Conservation (phyloP, 352 stramenopile genomes). For the Blastocystis sp. region DNA sequence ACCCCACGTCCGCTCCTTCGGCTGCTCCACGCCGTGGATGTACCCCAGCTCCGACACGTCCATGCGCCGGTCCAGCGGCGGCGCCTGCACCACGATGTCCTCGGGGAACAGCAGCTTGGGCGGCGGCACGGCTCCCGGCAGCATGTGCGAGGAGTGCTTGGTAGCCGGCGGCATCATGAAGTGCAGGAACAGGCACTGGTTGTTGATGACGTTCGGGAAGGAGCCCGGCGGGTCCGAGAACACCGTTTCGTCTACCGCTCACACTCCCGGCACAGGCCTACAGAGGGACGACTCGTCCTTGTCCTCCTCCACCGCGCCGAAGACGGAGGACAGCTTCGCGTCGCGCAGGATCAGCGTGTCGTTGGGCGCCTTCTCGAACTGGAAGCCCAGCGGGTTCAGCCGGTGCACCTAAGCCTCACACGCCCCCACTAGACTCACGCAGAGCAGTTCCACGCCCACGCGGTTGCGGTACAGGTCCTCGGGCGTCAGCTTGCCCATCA, state of each 20-base stretch:
- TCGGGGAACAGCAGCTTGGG: background rate
- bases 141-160: constrained; percentile 8
- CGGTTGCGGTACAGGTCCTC: constrained; percentile 41
- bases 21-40: background rate
- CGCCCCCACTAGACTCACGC: background rate
- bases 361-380: background rate
- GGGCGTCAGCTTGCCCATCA: constrained; percentile 30
- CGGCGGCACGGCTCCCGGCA: background rate
- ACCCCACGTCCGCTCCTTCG: background rate
- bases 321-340: background rate
- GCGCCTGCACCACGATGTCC: background rate
- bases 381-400: background rate
- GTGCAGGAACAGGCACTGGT: constrained; percentile 5
- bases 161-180: constrained; percentile 22
- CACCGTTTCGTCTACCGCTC: constrained; percentile 11
- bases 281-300: constrained; percentile 23
- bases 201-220: background rate
- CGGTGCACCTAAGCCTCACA: background rate
- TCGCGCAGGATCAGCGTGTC: constrained; percentile 4
- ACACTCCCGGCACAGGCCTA: background rate
- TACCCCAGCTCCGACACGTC: constrained; percentile 41
- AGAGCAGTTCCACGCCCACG: constrained; percentile 35
- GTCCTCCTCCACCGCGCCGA: constrained; percentile 6
- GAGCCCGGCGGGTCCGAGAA: background rate
- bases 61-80: constrained; percentile 32